A percentile compares a stretch with the other conserved stretches of the same genome.
Conservation (phyloP, 495 filamentous ascomycete species). For the Penicillium antarcticum region DNA sequence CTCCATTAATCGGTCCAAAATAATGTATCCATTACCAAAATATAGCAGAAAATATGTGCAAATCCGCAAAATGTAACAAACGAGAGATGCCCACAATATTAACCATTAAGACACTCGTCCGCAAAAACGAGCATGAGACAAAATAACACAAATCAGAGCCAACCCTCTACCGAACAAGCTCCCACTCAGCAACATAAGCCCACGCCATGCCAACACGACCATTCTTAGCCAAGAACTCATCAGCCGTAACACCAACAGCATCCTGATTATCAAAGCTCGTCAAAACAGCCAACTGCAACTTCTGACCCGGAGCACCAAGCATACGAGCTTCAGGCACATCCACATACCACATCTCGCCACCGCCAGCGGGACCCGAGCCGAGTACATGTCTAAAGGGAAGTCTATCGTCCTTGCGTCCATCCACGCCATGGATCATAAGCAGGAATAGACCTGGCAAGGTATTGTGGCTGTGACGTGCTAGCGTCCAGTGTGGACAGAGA, state of each 20-base stretch:
- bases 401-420: constrained; percentile 65
- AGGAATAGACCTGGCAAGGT: constrained; percentile 64
- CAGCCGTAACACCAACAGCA: constrained; percentile 62
- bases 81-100: no score
- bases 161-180: constrained; percentile 46
- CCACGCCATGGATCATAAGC: constrained; percentile 60
- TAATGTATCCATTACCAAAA: no score
- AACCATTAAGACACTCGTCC: no score
- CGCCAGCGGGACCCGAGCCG: constrained; percentile 44
- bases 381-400: constrained; percentile 50
- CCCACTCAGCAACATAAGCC: constrained; percentile 64
- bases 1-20: no score
- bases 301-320: constrained; percentile 68
- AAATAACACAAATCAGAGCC: no score
- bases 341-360: constrained; percentile 72
- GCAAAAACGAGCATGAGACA: no score
- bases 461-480: constrained; percentile 58
- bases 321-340: constrained; percentile 61
- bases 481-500: constrained; percentile 76
- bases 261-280: constrained; percentile 59
- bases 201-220: constrained; percentile 60
- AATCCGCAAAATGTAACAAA: no score
- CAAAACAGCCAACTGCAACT: constrained; percentile 58
- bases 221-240: constrained; percentile 61
- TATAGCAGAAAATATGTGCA: no score